These are phyloP conservation scores for Podila epicladia DNA, from an alignment of 192 early-diverging fungal genomes.

Conservation along the genomic window DNA sequence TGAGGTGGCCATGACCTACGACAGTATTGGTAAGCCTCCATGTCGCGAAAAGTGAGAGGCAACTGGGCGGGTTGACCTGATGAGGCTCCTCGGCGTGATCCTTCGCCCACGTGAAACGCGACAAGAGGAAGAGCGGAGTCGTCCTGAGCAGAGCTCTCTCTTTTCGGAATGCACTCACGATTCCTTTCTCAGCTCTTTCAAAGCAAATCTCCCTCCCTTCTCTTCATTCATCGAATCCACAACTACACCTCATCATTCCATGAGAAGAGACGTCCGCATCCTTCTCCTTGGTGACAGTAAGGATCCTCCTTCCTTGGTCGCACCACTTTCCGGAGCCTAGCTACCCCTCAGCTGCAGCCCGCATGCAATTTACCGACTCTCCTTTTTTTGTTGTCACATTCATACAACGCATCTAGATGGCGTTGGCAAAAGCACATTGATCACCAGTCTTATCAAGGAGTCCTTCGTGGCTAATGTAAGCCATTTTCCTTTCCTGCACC, in stretches of 20 bases:
- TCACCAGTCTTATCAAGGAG: slow-evolving; percentile 98
- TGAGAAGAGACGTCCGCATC: slow-evolving; percentile 92
- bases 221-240: neutral
- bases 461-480: slow-evolving; percentile 91
- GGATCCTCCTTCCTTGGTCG: neutral
- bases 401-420: slow-evolving; percentile 63
- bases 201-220: neutral
- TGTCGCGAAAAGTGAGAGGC: no score
- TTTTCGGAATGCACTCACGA: no score
- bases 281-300: slow-evolving; percentile 93
- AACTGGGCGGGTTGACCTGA: no score
- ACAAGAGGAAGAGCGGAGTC: neutral
- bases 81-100: no score
- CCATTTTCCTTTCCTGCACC: neutral
- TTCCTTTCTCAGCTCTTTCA: neutral
- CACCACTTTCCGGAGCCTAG: neutral
- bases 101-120: neutral
- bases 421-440: slow-evolving; percentile 97
- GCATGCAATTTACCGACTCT: neutral
- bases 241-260: slow-evolving; percentile 22
- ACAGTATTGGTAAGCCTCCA: no score
- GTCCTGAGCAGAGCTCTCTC: no score
- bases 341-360: neutral
- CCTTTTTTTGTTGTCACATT: neutral
- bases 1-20: neutral